phyloP scores from a whole-genome alignment of 805 yeast genomes.

The Ascoidea rubescens region DNA sequence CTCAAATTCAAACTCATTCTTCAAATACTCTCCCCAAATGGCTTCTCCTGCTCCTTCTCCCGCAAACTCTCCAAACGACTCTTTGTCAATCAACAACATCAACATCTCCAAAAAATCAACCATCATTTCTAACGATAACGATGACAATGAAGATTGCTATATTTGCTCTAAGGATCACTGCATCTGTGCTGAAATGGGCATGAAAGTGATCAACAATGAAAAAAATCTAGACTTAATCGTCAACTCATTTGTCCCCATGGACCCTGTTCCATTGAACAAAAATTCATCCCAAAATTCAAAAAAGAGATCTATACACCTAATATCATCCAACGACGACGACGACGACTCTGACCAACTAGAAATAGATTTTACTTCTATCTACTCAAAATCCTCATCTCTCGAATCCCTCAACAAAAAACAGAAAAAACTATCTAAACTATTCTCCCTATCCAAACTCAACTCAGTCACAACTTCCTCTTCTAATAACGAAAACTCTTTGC shows the following conservation, averaged over 20 bases:
- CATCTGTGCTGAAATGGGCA: slow-evolving; percentile 36
- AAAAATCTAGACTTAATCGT: slow-evolving; percentile 21
- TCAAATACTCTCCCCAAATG: slow-evolving; percentile 23
- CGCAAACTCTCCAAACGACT: slow-evolving; percentile 26
- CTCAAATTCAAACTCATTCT: background rate
- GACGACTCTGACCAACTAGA: slow-evolving; percentile 19
- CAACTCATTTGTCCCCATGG: slow-evolving; percentile 38
- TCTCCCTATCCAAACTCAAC: background rate
- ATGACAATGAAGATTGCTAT: slow-evolving; percentile 32
- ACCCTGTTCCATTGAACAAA: slow-evolving; percentile 48
- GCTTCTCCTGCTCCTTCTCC: slow-evolving; percentile 42
- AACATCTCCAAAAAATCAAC: background rate
- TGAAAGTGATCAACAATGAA: slow-evolving; percentile 13
- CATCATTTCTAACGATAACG: slow-evolving; percentile 10
- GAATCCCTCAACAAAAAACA: slow-evolving; percentile 7
- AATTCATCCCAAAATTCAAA: slow-evolving; percentile 1
- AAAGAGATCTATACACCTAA: background rate
- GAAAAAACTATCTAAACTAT: slow-evolving; percentile 4
- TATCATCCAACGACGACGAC: slow-evolving; percentile 12
- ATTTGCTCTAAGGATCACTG: slow-evolving; percentile 60
- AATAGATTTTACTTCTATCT: slow-evolving; percentile 42
- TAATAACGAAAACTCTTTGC: slow-evolving; percentile 1
- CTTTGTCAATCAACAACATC: background rate
- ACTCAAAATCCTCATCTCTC: slow-evolving; percentile 14
- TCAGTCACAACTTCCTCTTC: background rate